phyloP scores from a whole-genome alignment of 2,329 filamentous ascomycete species.

The Aspergillus calidoustus region DNA sequence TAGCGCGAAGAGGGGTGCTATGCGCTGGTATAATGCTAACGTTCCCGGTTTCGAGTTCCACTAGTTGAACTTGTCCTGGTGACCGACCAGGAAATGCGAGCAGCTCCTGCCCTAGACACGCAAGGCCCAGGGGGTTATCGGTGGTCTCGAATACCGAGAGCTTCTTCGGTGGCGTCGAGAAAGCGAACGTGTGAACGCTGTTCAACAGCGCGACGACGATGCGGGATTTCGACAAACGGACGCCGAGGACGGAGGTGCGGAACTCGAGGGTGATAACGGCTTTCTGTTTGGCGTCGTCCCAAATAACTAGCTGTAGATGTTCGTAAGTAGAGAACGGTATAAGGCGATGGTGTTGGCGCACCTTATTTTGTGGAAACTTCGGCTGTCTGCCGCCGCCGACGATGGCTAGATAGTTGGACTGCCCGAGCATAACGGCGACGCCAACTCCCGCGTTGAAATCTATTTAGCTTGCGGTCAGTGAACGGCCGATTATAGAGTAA shows the following conservation, averaged over 20 bases:
- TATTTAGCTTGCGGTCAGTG: constrained; percentile 33
- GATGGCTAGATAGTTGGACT: constrained; percentile 83
- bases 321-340: background rate
- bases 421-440: constrained; percentile 83
- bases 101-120: constrained; percentile 72
- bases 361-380: constrained; percentile 87
- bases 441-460: constrained; percentile 83
- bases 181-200: constrained; percentile 79
- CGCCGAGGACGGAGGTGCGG: constrained; percentile 76
- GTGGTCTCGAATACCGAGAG: constrained; percentile 81
- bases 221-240: constrained; percentile 75
- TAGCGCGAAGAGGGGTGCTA: constrained; percentile 74
- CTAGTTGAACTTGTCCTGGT: constrained; percentile 84
- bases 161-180: constrained; percentile 72
- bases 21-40: constrained; percentile 96
- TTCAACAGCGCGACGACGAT: constrained; percentile 83
- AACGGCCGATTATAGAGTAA: background rate
- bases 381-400: constrained; percentile 86
- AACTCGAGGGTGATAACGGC: constrained; percentile 78
- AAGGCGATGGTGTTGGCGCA: constrained; percentile 34
- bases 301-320: constrained; percentile 69
- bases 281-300: constrained; percentile 83
- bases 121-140: constrained; percentile 80
- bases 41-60: constrained; percentile 75
- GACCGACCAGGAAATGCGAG: constrained; percentile 88